Conservation (phyloP, 1,139 yeast species). For the Wickerhamiella pararugosa region DNA sequence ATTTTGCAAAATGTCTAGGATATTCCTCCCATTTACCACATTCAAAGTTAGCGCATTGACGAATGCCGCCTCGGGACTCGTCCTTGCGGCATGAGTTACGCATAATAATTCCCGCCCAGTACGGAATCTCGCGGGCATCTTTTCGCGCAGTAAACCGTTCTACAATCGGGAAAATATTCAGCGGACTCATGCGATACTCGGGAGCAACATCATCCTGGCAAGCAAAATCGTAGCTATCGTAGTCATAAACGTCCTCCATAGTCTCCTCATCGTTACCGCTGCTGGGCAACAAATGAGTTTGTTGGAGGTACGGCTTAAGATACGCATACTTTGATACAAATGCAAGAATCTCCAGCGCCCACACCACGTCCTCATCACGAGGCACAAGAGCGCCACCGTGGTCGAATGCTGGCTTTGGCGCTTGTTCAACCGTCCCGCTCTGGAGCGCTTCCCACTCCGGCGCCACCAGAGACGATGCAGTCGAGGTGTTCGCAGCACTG, state of each 20-base stretch:
- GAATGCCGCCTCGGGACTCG: slow-evolving; percentile 71
- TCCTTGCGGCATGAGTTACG: slow-evolving; percentile 87
- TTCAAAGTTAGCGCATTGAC: slow-evolving; percentile 86
- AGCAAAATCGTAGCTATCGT: slow-evolving; percentile 41
- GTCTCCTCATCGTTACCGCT: background rate
- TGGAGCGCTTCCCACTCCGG: background rate
- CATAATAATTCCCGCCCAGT: slow-evolving; percentile 97
- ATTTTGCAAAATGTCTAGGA: slow-evolving; percentile 87
- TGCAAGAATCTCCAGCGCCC: slow-evolving; percentile 85
- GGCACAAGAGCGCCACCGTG: slow-evolving; percentile 62
- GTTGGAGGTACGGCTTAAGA: slow-evolving; percentile 57
- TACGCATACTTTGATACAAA: slow-evolving; percentile 84
- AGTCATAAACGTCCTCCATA: slow-evolving; percentile 21
- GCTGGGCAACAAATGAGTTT: slow-evolving; percentile 43
- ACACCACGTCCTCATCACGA: slow-evolving; percentile 80
- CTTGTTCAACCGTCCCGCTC: background rate
- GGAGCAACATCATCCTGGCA: slow-evolving; percentile 29
- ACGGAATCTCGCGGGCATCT: slow-evolving; percentile 60
- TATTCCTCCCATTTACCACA: slow-evolving; percentile 94
- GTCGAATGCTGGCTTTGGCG: slow-evolving; percentile 4
- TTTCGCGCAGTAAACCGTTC: slow-evolving; percentile 75
- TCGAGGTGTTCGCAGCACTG: background rate
- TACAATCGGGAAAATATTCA: slow-evolving; percentile 77
- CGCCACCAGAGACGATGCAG: background rate
- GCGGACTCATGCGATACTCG: slow-evolving; percentile 31